Conservation (phyloP, 768 basidiomycete species). For the Boletales sp. region DNA sequence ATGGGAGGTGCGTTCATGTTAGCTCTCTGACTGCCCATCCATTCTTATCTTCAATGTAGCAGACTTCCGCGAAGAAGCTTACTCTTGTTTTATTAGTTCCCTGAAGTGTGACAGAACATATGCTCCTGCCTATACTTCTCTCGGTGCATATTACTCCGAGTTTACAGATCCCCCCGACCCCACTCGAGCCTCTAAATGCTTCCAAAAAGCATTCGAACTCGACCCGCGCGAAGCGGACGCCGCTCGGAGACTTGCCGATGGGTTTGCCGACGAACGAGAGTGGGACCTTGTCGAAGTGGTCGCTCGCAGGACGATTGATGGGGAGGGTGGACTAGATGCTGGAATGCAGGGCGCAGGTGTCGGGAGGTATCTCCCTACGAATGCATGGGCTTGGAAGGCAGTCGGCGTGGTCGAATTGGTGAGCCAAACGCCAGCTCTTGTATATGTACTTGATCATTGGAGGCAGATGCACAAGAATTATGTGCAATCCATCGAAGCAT, state of each 20-base stretch:
- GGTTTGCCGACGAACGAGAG: slow-evolving; percentile 89
- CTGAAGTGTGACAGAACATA: slow-evolving; percentile 72
- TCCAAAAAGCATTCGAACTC: slow-evolving; percentile 97
- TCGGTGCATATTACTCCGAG: slow-evolving; percentile 87
- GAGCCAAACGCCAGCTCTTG: slow-evolving; percentile 27
- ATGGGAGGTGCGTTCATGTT: slow-evolving; percentile 52
- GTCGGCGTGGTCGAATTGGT: slow-evolving; percentile 89
- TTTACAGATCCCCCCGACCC: slow-evolving; percentile 69
- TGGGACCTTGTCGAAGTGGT: slow-evolving; percentile 96
- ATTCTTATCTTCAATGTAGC: slow-evolving; percentile 31
- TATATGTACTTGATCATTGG: neutral
- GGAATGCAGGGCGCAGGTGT: slow-evolving; percentile 42
- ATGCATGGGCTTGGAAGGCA: slow-evolving; percentile 99
- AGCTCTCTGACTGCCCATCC: neutral
- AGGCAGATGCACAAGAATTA: slow-evolving; percentile 66
- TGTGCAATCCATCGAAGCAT: slow-evolving; percentile 69
- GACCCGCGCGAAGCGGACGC: slow-evolving; percentile 87
- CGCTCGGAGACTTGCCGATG: slow-evolving; percentile 77
- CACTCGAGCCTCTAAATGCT: slow-evolving; percentile 87
- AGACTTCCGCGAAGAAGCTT: slow-evolving; percentile 58
- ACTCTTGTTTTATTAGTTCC: slow-evolving; percentile 73
- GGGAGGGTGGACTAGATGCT: slow-evolving; percentile 77
- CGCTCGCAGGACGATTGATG: slow-evolving; percentile 89
- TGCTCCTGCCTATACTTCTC: slow-evolving; percentile 90
- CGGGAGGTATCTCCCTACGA: slow-evolving; percentile 62